Evolutionary conservation across 23 red algal genomes (phyloP).

Genomic region (Gracilariopsis chorda): DNA sequence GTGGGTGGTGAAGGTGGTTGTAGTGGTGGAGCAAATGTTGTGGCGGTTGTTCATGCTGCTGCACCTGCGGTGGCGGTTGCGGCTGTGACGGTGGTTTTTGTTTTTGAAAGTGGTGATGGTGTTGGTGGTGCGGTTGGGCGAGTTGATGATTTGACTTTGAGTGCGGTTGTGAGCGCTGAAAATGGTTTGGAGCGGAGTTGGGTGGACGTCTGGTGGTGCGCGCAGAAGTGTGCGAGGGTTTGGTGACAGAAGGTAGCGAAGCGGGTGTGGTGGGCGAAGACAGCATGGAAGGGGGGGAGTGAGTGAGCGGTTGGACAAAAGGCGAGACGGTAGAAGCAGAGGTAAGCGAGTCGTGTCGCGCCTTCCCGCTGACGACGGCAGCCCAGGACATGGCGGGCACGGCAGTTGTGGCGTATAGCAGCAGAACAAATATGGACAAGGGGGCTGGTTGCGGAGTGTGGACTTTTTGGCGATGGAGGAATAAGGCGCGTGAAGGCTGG

Average conservation of each 20-base stretch:
- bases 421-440: no score
- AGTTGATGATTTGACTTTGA: neutral
- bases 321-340: conserved; percentile 13
- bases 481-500: neutral
- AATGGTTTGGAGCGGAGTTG: neutral
- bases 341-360: conserved; percentile 24
- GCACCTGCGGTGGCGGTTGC: neutral
- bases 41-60: neutral
- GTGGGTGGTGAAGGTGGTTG: neutral
- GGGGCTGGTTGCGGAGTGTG: neutral
- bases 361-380: conserved; percentile 60
- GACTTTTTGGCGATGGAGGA: no score
- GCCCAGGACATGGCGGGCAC: conserved; percentile 53
- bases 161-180: neutral
- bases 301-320: neutral
- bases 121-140: neutral
- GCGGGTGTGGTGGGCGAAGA: conserved; percentile 17
- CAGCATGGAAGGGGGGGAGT: neutral
- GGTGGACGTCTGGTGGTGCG: neutral
- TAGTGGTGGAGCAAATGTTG: neutral
- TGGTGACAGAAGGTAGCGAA: neutral
- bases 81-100: neutral
- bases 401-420: neutral
- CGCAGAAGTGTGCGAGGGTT: neutral
- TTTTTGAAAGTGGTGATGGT: neutral